These are phyloP conservation scores for Geranium rotundifolium DNA, from an alignment of 345 rosid species.

Conservation along the genomic window DNA sequence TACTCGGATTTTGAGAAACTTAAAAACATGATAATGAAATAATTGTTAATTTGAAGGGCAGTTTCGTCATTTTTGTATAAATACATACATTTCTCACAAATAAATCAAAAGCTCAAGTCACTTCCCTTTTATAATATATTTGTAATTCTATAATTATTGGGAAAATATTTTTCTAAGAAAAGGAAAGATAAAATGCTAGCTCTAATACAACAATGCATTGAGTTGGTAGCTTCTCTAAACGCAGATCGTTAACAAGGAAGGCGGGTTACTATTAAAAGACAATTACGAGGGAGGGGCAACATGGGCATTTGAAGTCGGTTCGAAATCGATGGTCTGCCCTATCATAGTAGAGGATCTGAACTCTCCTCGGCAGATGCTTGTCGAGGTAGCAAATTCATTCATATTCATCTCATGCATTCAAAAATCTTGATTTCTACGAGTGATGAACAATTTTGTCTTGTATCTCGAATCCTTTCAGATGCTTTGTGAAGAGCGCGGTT, in stretches of 20 bases:
- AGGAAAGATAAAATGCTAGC: background rate
- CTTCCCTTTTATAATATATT: no score
- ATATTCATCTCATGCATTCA: background rate
- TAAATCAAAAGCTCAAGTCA: no score
- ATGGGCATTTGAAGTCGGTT: constrained; percentile 95
- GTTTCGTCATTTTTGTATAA: no score
- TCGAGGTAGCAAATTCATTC: constrained; percentile 44
- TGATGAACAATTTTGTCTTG: background rate
- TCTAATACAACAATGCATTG: no score
- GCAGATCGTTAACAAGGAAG: constrained; percentile 57
- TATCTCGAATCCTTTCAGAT: constrained; percentile 32
- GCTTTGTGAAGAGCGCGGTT: constrained; percentile 90
- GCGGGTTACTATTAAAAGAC: constrained; percentile 37
- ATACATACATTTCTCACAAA: no score
- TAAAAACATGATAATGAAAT: no score
- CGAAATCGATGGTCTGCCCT: constrained; percentile 80
- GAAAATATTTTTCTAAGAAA: no score
- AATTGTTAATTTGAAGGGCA: no score
- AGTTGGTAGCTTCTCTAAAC: constrained; percentile 6
- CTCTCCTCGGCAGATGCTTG: constrained; percentile 81
- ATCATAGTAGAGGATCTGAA: constrained; percentile 90
- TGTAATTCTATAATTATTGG: no score
- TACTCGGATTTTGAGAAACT: no score
- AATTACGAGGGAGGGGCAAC: constrained; percentile 85
- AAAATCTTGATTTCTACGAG: background rate